Evolutionary conservation across 1,284 basidiomycete genomes (phyloP), one percentile per base, ranked within the genome.

Genomic region (Malassezia sp.): DNA sequence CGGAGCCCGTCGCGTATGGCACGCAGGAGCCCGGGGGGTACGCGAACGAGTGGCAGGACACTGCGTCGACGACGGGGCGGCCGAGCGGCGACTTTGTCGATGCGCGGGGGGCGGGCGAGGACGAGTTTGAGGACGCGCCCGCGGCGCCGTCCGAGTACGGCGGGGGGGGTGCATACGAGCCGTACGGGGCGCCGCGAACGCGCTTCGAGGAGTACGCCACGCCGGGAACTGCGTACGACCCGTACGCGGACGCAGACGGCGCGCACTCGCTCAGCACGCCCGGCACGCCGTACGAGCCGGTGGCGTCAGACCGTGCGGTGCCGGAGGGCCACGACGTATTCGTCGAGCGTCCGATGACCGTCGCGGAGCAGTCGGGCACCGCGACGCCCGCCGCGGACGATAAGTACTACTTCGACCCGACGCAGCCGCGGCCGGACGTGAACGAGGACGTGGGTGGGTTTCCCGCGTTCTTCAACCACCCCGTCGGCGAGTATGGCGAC

Each of bases 381-480:
- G 3, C 15, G 31, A 6, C 15, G 10, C 15, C 3, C 28, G 37
- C 18, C 23, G 26, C 29, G 17, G 9, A 23, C 20, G 18, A 35
- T 11, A 23, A 22, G 6, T 35, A 32, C 14, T 20, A 41, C 12
- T 49, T 44, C 28, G 27, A 44, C 36, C 30, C 41, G 3, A 5
- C 31, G 6, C 38, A 38, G 15, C 36, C 29, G 20, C 24, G 26
- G 28, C 21, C 42, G 12, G 32, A 20, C 23, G 31, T 30, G 8
- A 28, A 42, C 30, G 41, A 42, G 24, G 12, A 34, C 14, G 7
- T 26, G 14, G 42, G 22, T 2, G 36, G 29, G 3, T 49, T 49
- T 23, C 47, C 47, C n/a, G 49, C 60, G 23, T 69, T 67, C 47
- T 67, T 67, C 45, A 56, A 65, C 51, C 66, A 69, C 34, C 54